Evolutionary conservation across 1,284 basidiomycete species (phyloP), one percentile per base, ranked within the genome.

Genomic region (Ganoderma leucocontextum): DNA sequence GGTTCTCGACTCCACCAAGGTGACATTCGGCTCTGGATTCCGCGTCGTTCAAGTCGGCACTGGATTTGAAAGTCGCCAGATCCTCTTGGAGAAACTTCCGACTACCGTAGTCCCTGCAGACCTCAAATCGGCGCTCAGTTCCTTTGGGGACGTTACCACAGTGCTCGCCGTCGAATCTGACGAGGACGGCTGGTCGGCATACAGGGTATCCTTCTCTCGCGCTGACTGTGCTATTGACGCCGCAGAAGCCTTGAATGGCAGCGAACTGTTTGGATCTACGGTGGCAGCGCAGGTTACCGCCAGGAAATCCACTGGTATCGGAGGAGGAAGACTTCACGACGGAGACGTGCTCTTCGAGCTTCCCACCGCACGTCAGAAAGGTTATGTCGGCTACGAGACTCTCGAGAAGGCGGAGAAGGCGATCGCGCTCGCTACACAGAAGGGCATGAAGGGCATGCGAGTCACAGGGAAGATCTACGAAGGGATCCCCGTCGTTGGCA

Each of bases 381-480:
- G 83, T 0, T 92, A 86, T 68, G 86, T 84, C 22, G 91, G 91
- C 0, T 93, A 89, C 70, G 74, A 80, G 0, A 85, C 81, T 1
- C 70, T 80, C 53, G 78, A 80, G 52, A 79, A 82, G 12, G 91
- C 91, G 0, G 75, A 82, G 29, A 75, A 77, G 36, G 90, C 85
- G 0, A 82, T 90, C 2, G 77, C 76, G 2, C 75, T 80, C 0
- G 78, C 84, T 1, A 79, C 77, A 41, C 76, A 80, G 1, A 71
- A 72, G 0, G 80, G 80, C 3, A 75, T 84, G 36, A 78, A 81
- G 0, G 81, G 82, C 22, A 79, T 79, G 57, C 77, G 80, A 58
- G 74, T 90, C 2, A 78, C 80, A 10, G 89, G 86, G 0, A 74
- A 73, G 0, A 71, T 87, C 10, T 85, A 91, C 73, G 77, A 82